Conservation (phyloP, 2,329 filamentous ascomycete species). For the Pseudogymnoascus sp. region DNA sequence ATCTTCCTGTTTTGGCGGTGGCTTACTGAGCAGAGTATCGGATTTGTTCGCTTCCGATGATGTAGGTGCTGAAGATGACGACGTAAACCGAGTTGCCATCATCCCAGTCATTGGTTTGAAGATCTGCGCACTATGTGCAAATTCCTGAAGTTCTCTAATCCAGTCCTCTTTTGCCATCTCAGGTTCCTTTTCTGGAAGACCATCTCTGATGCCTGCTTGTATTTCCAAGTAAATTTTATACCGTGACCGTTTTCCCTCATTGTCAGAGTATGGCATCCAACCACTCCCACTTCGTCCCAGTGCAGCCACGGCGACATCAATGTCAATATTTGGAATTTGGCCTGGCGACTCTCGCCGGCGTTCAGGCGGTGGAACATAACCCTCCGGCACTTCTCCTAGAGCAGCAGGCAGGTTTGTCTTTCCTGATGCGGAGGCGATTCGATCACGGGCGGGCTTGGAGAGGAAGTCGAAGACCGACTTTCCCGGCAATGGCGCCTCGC, state of each 20-base stretch:
- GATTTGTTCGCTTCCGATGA: slow-evolving; percentile 32
- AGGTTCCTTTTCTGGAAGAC: slow-evolving; percentile 43
- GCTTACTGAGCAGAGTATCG: slow-evolving; percentile 38
- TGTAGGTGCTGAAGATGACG: slow-evolving; percentile 44
- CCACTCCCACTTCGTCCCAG: slow-evolving; percentile 56
- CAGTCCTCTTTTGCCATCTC: slow-evolving; percentile 59
- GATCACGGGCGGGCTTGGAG: slow-evolving; percentile 65
- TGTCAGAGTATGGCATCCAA: slow-evolving; percentile 77
- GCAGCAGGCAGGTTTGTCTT: slow-evolving; percentile 69
- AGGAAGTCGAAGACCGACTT: slow-evolving; percentile 97
- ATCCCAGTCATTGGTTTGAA: slow-evolving; percentile 87
- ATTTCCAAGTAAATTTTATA: slow-evolving; percentile 78
- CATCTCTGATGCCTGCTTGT: slow-evolving; percentile 53
- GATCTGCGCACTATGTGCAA: slow-evolving; percentile 61
- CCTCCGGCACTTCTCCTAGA: slow-evolving; percentile 62
- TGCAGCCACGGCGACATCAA: slow-evolving; percentile 58
- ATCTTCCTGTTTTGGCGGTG: slow-evolving; percentile 53
- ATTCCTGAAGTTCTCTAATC: slow-evolving; percentile 68
- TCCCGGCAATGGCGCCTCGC: slow-evolving; percentile 71
- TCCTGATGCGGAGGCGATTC: slow-evolving; percentile 67
- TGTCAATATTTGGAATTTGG: slow-evolving; percentile 56
- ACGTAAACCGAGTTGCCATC: slow-evolving; percentile 91
- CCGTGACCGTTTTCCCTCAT: slow-evolving; percentile 67
- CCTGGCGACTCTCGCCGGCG: slow-evolving; percentile 52
- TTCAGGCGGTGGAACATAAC: slow-evolving; percentile 53